phyloP scores from a whole-genome alignment of 192 early-diverging fungal species.

The Globomyces pollinis-pini region DNA sequence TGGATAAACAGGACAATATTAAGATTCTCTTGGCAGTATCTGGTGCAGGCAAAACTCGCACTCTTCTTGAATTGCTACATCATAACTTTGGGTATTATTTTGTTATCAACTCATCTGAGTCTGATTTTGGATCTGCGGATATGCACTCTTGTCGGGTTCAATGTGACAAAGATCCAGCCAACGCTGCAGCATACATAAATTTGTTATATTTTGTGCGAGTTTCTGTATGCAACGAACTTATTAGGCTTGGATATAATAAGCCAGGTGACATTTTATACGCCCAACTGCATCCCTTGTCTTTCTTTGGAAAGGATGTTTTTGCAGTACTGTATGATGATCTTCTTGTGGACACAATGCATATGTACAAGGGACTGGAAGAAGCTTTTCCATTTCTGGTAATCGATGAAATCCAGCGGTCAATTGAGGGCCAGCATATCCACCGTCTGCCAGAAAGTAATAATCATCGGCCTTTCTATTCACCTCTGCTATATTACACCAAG shows the following conservation, averaged over 20 bases:
- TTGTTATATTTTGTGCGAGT: constrained; percentile 25
- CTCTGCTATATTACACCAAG: constrained; percentile 19
- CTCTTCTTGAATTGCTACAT: constrained; percentile 12
- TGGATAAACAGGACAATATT: constrained; percentile 7
- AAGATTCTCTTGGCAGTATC: constrained; percentile 16
- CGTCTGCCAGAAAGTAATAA: constrained; percentile 6
- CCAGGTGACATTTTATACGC: constrained; percentile 16
- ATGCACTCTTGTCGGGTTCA: neutral
- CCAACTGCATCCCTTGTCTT: constrained; percentile 18
- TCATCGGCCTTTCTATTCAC: constrained; percentile 18
- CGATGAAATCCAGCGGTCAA: constrained; percentile 18
- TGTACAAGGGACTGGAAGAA: neutral
- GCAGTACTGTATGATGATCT: constrained; percentile 11
- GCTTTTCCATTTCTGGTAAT: constrained; percentile 16
- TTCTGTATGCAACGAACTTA: constrained; percentile 21
- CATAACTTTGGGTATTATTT: constrained; percentile 14
- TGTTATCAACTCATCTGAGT: neutral
- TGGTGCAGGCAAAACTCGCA: constrained; percentile 19
- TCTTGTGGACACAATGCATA: neutral
- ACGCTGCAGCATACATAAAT: neutral
- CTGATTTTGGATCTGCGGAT: constrained; percentile 15
- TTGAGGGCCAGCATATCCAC: constrained; percentile 7
- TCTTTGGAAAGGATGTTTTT: constrained; percentile 26
- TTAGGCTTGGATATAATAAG: constrained; percentile 10
- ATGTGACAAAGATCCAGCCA: neutral